phyloP scores from a whole-genome alignment of 2,329 filamentous ascomycete genomes.

The Aureobasidium pullulans region DNA sequence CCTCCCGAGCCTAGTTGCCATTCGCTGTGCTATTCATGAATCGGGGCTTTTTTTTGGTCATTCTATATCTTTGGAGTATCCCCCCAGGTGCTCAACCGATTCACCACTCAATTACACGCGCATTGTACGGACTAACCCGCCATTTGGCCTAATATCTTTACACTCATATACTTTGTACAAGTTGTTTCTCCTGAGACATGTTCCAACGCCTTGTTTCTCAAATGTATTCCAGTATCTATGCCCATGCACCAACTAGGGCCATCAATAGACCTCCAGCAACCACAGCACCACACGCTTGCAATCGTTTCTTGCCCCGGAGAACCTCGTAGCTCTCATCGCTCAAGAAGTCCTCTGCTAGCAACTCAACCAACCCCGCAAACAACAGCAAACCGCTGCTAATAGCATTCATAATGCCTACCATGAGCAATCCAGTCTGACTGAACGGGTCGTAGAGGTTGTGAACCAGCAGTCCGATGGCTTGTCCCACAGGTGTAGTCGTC shows the following conservation, averaged over 20 bases:
- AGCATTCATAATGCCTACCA: constrained; percentile 45
- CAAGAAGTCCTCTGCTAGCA: constrained; percentile 47
- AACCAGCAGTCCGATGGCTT: constrained; percentile 43
- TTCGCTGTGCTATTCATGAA: not conserved
- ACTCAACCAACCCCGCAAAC: constrained; percentile 44
- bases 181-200: not conserved
- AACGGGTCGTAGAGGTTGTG: constrained; percentile 44
- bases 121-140: not conserved
- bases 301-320: constrained; percentile 49
- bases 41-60: too few species aligned
- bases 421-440: constrained; percentile 41
- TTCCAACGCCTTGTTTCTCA: not conserved
- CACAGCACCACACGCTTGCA: constrained; percentile 57
- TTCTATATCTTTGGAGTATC: too few species aligned
- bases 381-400: constrained; percentile 41
- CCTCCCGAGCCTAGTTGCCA: not conserved
- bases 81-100: too few species aligned
- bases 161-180: not conserved
- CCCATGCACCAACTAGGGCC: constrained; percentile 62
- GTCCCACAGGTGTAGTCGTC: constrained; percentile 46
- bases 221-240: constrained; percentile 27
- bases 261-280: constrained; percentile 54
- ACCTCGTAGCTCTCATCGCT: constrained; percentile 57
- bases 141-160: not conserved
- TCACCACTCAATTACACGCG: not conserved